Evolutionary conservation across 768 basidiomycete species (phyloP).

Genomic region (Suillus plorans): DNA sequence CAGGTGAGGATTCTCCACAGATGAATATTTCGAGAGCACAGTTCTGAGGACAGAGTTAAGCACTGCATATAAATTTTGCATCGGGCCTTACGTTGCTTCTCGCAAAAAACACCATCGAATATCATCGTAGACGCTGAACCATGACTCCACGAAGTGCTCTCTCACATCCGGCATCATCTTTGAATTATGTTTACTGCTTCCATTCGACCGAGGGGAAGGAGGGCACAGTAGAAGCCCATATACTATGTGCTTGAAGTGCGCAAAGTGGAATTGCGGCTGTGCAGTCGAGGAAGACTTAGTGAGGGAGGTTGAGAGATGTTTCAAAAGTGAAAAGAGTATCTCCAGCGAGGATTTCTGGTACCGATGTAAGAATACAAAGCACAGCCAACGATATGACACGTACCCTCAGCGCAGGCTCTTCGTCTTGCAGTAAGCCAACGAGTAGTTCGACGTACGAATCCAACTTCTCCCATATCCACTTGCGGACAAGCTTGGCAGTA

Average conservation of each 20-base stretch:
- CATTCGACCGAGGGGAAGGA: slow-evolving; percentile 37
- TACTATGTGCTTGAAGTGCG: slow-evolving; percentile 66
- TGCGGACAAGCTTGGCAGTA: slow-evolving; percentile 58
- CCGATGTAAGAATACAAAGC: slow-evolving; percentile 5
- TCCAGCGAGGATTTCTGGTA: slow-evolving; percentile 66
- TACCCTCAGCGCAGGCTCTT: slow-evolving; percentile 75
- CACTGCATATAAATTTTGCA: slow-evolving; percentile 1
- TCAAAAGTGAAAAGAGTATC: slow-evolving; percentile 75
- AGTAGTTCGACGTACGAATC: slow-evolving; percentile 70
- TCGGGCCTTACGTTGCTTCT: slow-evolving; percentile 59
- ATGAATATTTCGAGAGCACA: slow-evolving; percentile 25
- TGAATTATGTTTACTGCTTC: slow-evolving; percentile 26
- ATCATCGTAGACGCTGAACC: slow-evolving; percentile 79
- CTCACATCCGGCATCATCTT: slow-evolving; percentile 59
- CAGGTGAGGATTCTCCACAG: slow-evolving; percentile 38
- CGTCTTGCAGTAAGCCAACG: slow-evolving; percentile 68
- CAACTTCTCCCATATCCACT: slow-evolving; percentile 80
- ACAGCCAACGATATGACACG: slow-evolving; percentile 23
- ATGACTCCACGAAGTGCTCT: slow-evolving; percentile 63
- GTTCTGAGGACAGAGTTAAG: slow-evolving; percentile 12
- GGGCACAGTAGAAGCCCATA: slow-evolving; percentile 63
- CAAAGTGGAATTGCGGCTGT: slow-evolving; percentile 65
- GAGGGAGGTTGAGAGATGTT: slow-evolving; percentile 70
- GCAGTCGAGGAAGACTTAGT: slow-evolving; percentile 41
- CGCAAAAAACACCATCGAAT: slow-evolving; percentile 88